Conservation (phyloP, 305 asterid genomes). For the Plantago coronopus region DNA sequence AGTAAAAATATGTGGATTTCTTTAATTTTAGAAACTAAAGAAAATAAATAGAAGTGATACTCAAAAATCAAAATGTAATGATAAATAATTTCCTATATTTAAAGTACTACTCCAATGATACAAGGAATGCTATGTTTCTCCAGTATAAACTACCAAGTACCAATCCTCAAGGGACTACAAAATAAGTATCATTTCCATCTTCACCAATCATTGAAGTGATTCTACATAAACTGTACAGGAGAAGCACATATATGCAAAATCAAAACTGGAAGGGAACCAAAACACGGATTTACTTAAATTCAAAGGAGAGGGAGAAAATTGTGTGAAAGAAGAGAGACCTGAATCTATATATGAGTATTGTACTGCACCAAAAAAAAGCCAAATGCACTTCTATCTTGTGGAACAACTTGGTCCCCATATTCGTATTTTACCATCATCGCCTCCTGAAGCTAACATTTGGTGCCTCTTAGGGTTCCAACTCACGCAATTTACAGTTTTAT, state of each 20-base stretch:
- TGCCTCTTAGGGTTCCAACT: slow-evolving; percentile 80
- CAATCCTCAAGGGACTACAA: no score
- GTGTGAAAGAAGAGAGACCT: slow-evolving; percentile 6
- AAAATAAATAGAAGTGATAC: no score
- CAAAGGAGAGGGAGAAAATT: background rate
- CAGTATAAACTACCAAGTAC: no score
- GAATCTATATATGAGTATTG: background rate
- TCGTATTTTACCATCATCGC: slow-evolving; percentile 85
- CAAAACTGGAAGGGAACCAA: background rate
- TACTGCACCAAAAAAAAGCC: slow-evolving; percentile 19
- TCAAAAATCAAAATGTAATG: no score
- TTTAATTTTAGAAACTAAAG: no score
- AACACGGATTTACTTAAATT: background rate
- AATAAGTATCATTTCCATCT: no score
- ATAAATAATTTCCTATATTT: no score
- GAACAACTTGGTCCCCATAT: slow-evolving; percentile 73
- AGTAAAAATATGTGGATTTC: no score
- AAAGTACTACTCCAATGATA: no score
- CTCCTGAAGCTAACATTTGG: slow-evolving; percentile 84
- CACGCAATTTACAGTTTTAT: slow-evolving; percentile 77
- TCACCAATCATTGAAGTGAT: slow-evolving; percentile 5
- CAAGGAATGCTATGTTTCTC: no score
- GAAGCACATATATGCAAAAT: background rate
- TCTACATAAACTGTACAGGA: slow-evolving; percentile 3
- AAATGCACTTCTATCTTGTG: slow-evolving; percentile 19